A percentile compares a stretch with the other conserved stretches of the same genome.
Evolutionary conservation across 306 rosid genomes (phyloP).

Genomic region (Arachis stenosperma): DNA sequence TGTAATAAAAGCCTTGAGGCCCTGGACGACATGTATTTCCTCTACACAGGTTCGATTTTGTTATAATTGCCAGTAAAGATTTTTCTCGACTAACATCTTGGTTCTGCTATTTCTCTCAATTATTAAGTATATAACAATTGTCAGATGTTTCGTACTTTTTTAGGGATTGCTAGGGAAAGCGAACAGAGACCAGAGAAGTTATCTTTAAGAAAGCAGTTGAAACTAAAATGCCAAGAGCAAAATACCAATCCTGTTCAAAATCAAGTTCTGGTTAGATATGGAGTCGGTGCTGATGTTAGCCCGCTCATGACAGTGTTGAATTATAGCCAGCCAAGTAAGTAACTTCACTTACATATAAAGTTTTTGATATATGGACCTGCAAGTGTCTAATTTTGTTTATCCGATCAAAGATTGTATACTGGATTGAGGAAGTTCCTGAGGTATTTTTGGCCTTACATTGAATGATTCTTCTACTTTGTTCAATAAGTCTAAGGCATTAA

Average conservation of each 20-base stretch:
- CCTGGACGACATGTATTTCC: slow-evolving; percentile 87
- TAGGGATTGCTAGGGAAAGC: slow-evolving; percentile 74
- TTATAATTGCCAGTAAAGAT: slow-evolving; percentile 21
- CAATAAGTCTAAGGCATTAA: slow-evolving; percentile 21
- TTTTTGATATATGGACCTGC: slow-evolving; percentile 26
- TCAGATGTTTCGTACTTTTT: slow-evolving; percentile 47
- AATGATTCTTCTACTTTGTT: slow-evolving; percentile 33
- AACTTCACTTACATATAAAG: slow-evolving; percentile 3
- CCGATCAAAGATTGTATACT: slow-evolving; percentile 23
- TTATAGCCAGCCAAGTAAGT: slow-evolving; percentile 68
- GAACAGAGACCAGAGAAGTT: slow-evolving; percentile 84
- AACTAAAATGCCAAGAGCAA: slow-evolving; percentile 94
- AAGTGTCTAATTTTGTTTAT: slow-evolving; percentile 9
- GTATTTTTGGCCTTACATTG: slow-evolving; percentile 3
- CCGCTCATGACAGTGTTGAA: slow-evolving; percentile 50
- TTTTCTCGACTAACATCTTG: slow-evolving; percentile 6
- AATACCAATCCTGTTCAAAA: slow-evolving; percentile 59
- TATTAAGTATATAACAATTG: slow-evolving; percentile 24
- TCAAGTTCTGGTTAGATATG: slow-evolving; percentile 57
- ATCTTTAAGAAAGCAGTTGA: slow-evolving; percentile 89
- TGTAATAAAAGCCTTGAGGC: slow-evolving; percentile 97
- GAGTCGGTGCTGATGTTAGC: slow-evolving; percentile 54
- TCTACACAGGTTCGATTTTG: slow-evolving; percentile 75
- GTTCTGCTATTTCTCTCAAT: slow-evolving; percentile 35
- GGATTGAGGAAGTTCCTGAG: slow-evolving; percentile 31